phyloP scores from a whole-genome alignment of 495 filamentous ascomycete genomes.

The Hypoxylon fuscum region DNA sequence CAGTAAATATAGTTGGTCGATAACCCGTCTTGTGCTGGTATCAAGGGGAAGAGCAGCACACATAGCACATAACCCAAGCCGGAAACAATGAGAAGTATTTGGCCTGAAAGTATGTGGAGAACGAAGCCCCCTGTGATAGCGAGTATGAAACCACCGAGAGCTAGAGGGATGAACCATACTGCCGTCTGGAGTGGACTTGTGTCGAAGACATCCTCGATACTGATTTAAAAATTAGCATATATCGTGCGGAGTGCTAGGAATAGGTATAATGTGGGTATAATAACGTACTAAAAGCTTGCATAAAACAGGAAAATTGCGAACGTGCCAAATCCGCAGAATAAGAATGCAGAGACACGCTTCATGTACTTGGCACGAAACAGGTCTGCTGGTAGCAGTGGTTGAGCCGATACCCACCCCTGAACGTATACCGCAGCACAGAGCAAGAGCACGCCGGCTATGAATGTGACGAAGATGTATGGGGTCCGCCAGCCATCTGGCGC shows the following conservation, averaged over 20 bases:
- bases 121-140: slow-evolving; percentile 76
- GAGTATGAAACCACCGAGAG: slow-evolving; percentile 76
- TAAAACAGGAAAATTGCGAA: slow-evolving; percentile 84
- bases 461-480: slow-evolving; percentile 72
- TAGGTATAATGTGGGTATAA: not conserved
- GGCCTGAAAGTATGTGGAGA: slow-evolving; percentile 78
- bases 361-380: slow-evolving; percentile 80
- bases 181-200: slow-evolving; percentile 73
- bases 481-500: slow-evolving; percentile 75
- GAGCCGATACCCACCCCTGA: slow-evolving; percentile 76
- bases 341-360: slow-evolving; percentile 68
- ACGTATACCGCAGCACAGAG: slow-evolving; percentile 71
- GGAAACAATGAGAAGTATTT: slow-evolving; percentile 73
- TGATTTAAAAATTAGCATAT: slow-evolving; percentile 40
- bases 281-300: slow-evolving; percentile 37
- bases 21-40: slow-evolving; percentile 64
- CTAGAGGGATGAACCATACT: slow-evolving; percentile 83
- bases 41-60: slow-evolving; percentile 75
- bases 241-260: not conserved
- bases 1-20: slow-evolving; percentile 56
- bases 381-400: slow-evolving; percentile 78
- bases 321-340: slow-evolving; percentile 80
- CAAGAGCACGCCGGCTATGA: slow-evolving; percentile 66
- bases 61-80: slow-evolving; percentile 70
- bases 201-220: slow-evolving; percentile 72